Base-by-base conservation (phyloP, 768 basidiomycete genomes). In the Fomitopsis pulvina region DNA sequence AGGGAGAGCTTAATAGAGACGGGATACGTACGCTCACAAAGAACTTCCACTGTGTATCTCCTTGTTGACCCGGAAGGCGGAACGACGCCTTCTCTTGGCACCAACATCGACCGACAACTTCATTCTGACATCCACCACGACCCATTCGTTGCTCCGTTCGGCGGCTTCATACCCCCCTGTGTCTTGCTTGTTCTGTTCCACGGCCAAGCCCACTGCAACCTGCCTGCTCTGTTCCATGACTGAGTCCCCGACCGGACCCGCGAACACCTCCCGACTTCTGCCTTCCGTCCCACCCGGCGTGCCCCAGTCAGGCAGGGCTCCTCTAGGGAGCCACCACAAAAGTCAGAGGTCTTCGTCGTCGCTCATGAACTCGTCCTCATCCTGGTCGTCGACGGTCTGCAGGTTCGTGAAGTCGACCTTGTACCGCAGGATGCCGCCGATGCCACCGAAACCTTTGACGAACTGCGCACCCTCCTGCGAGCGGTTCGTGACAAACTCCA, bases 401-500 rank as follows among this genome's bases (percentile, higher is more conserved):
- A 98, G 75, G 65, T 86, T 88, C 58, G 78, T 77, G 71, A 98
- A 90, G 71, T 96, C 95, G 60, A 98, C 92, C 74, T 98, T 98
- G 81, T 99, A 99, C 43, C 95, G 80, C 51, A 96, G 71, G 52
- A 97, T 74, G 26, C 94, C 95, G 25, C 96, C 95, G 58, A 99
- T 97, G 22, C 96, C 95, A 68, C 95, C 95, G 60, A 99, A 98
- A 37, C 95, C 95, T 66, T 94, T 95, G 60, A 95, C 92, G 72
- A 96, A 98, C 66, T 97, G 94, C 28, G 91, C 89, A 27, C 95
- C 95, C 66, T 99, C 95, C 66, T 97, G 95, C 7, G 92, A 94
- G 47, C 86, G 82, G 71, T 97, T 93, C 55, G 94, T 95, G 39
- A 98, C 84, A 64, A 98, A 97, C 71, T 94, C 92, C 53, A 97